Evolutionary conservation across 1,284 basidiomycete genomes (phyloP).

Genomic region (Boletus smithii): DNA sequence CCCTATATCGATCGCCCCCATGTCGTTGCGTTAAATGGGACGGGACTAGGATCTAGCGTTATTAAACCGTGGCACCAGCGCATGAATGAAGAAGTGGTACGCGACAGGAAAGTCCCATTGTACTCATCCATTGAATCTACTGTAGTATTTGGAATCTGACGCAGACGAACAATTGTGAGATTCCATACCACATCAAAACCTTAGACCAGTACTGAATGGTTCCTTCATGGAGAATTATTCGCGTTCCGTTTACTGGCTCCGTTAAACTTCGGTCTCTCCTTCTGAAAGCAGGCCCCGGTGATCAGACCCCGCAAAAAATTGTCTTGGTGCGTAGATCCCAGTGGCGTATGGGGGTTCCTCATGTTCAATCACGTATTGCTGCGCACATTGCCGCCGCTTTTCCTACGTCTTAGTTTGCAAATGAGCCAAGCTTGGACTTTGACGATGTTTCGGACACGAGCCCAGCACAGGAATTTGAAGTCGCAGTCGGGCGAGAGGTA

Average conservation of each 20-base stretch:
- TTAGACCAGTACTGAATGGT: conserved; percentile 7
- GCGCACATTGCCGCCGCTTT: not conserved
- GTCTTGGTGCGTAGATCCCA: conserved; percentile 48
- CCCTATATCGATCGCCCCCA: conserved; percentile 67
- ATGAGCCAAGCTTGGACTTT: conserved; percentile 71
- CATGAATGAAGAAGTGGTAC: conserved; percentile 58
- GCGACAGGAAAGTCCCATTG: conserved; percentile 9
- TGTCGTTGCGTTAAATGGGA: conserved; percentile 66
- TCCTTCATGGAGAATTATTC: conserved; percentile 55
- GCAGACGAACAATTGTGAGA: conserved; percentile 78
- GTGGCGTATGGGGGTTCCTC: not conserved
- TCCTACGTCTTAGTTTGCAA: conserved; percentile 48
- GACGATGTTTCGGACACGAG: conserved; percentile 58
- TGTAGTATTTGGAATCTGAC: conserved; percentile 73
- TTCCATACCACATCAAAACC: conserved; percentile 5
- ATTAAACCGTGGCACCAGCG: conserved; percentile 80
- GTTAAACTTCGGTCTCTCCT: conserved; percentile 73
- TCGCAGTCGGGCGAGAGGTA: conserved; percentile 65
- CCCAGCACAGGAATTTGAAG: conserved; percentile 65
- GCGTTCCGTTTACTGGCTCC: conserved; percentile 76
- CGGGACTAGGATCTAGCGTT: conserved; percentile 46
- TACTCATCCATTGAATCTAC: conserved; percentile 7
- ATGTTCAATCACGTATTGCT: not conserved
- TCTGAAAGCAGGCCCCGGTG: conserved; percentile 69
- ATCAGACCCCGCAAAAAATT: conserved; percentile 68